phyloP scores from a whole-genome alignment of 139 green algal genomes.

The Chlorella sp. region DNA sequence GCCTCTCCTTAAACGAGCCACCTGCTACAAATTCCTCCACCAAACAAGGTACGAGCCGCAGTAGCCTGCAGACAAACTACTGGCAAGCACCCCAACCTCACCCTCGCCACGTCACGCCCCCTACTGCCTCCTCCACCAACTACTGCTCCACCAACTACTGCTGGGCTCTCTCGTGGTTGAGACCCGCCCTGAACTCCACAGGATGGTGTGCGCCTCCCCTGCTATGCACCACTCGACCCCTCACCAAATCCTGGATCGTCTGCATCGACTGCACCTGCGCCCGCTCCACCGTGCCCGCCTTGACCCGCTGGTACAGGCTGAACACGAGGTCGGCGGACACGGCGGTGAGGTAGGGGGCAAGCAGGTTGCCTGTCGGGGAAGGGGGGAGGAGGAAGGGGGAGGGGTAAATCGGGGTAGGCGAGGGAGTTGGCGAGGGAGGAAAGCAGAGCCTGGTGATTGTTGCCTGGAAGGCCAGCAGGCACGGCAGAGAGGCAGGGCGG shows the following conservation, averaged over 20 bases:
- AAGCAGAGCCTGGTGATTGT: not conserved
- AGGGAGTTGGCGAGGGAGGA: not conserved
- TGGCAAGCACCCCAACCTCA: no score
- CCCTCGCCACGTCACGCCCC: no score
- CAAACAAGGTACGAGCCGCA: no score
- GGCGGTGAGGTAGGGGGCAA: slow-evolving; percentile 32
- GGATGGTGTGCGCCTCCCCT: not conserved
- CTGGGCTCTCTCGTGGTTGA: no score
- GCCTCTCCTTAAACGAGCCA: no score
- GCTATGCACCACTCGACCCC: not conserved
- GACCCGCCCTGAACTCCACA: not conserved
- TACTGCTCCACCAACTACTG: no score
- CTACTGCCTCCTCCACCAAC: no score
- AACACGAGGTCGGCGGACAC: slow-evolving; percentile 33
- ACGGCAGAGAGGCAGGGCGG: not conserved
- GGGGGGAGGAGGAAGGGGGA: not conserved
- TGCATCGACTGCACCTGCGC: not conserved
- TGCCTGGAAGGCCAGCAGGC: not conserved
- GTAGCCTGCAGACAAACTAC: no score
- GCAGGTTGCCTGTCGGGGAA: slow-evolving; percentile 32
- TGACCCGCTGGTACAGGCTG: slow-evolving; percentile 27
- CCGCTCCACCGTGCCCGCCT: slow-evolving; percentile 5
- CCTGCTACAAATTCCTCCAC: no score
- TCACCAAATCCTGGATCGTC: slow-evolving; percentile 7
- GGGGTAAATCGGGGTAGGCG: not conserved